A percentile compares a stretch with the other conserved stretches of the same genome.
Conservation (phyloP, 2,329 filamentous ascomycete genomes). For the Fusarium sulawesiense region DNA sequence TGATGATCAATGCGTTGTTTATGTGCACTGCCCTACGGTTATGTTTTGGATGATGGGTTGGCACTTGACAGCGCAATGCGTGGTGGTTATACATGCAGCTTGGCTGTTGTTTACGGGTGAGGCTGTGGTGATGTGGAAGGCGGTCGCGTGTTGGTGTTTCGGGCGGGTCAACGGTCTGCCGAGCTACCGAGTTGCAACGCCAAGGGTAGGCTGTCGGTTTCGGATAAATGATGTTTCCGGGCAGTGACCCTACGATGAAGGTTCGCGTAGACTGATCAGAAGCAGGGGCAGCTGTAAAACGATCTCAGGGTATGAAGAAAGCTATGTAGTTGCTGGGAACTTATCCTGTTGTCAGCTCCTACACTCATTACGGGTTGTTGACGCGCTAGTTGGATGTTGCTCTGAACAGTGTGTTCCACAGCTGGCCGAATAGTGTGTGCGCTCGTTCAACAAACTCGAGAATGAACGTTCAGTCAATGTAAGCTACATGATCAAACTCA, state of each 20-base stretch:
- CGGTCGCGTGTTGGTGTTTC: slow-evolving; percentile 2
- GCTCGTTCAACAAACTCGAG: too few relatives aligned
- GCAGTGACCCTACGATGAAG: not conserved
- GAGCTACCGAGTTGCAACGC: not conserved
- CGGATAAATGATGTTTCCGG: not conserved
- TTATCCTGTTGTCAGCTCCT: too few relatives aligned
- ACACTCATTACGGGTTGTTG: fast-evolving
- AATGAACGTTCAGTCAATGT: too few relatives aligned
- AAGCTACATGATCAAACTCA: too few relatives aligned
- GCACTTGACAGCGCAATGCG: not conserved
- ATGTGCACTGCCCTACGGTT: not conserved
- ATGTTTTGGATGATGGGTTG: not conserved
- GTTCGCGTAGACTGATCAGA: not conserved
- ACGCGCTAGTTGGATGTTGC: too few relatives aligned
- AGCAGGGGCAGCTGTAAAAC: too few relatives aligned
- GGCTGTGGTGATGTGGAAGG: not conserved
- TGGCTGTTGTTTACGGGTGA: not conserved
- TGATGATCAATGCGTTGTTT: slow-evolving; percentile 1
- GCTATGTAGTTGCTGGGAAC: too few relatives aligned
- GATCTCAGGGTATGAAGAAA: too few relatives aligned
- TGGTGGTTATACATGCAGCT: not conserved
- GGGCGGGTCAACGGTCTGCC: not conserved
- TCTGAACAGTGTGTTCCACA: too few relatives aligned
- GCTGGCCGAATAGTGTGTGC: too few relatives aligned
- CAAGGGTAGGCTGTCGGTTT: not conserved